A percentile compares a stretch with the other conserved stretches of the same genome.
These are phyloP conservation scores for Eucalyptus grandis DNA, from an alignment of 345 rosid genomes.

Conservation along the genomic window DNA sequence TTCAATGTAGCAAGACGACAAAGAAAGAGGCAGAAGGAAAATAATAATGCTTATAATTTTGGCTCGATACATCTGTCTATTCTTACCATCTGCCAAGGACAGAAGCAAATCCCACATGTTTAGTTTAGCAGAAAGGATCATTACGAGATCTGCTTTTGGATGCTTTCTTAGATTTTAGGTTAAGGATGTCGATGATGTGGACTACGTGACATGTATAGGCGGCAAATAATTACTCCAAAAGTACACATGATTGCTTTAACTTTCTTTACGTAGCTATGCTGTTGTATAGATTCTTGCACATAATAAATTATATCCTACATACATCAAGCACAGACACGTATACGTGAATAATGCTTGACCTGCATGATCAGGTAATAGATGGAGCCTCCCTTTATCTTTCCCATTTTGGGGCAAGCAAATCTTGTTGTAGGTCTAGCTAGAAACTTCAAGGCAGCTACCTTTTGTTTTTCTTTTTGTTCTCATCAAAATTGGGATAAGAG, in stretches of 20 bases:
- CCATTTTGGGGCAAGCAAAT: neutral
- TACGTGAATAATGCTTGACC: neutral
- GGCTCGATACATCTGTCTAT: neutral
- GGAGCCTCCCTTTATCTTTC: neutral
- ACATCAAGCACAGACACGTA: neutral
- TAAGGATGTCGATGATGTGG: neutral
- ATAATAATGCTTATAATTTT: neutral
- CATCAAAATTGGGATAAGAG: neutral
- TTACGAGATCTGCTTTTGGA: neutral
- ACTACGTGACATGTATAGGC: neutral
- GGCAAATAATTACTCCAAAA: neutral
- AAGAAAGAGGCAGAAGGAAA: neutral
- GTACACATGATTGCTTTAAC: neutral
- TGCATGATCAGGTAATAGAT: neutral
- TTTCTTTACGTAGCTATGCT: neutral
- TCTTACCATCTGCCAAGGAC: neutral
- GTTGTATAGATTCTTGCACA: neutral
- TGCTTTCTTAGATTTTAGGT: neutral
- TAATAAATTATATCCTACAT: neutral
- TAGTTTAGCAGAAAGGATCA: neutral
- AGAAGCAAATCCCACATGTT: neutral
- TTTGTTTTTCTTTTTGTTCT: neutral
- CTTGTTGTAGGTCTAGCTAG: neutral
- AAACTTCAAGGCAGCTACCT: neutral
- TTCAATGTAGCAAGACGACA: neutral